Evolutionary conservation across 257 asterid genomes (phyloP).

Genomic region (Echites panduratus): DNA sequence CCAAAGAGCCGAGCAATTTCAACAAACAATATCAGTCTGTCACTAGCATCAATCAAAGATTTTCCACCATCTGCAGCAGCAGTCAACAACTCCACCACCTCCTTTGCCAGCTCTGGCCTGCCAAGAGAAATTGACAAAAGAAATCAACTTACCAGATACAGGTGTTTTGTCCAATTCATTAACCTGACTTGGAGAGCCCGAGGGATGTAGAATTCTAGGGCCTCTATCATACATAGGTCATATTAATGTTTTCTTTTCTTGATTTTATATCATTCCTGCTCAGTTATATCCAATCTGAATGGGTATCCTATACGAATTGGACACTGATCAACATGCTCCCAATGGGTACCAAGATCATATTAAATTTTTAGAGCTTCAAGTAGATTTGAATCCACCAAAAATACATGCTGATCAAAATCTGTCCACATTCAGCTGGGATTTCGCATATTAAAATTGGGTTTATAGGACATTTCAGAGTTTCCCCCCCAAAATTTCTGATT

Average conservation of each 20-base stretch:
- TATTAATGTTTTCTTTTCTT: background rate
- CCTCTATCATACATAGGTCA: background rate
- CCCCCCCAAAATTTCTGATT: background rate
- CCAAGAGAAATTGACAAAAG: conserved; percentile 8
- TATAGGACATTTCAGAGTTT: background rate
- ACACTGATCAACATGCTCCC: background rate
- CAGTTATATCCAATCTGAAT: background rate
- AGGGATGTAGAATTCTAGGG: background rate
- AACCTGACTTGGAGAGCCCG: background rate
- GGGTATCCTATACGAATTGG: background rate
- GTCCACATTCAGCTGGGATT: background rate
- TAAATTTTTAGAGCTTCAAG: background rate
- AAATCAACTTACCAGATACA: background rate
- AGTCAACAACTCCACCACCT: conserved; percentile 87
- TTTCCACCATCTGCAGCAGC: conserved; percentile 96
- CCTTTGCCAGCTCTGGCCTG: conserved; percentile 94
- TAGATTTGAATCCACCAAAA: background rate
- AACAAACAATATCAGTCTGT: conserved; percentile 72
- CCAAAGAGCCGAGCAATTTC: conserved; percentile 97
- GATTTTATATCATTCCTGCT: background rate
- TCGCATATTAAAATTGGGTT: background rate
- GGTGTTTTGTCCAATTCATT: background rate
- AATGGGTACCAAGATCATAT: background rate
- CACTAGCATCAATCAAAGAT: conserved; percentile 93
- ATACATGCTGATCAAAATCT: background rate